Evolutionary conservation across 108 stramenopile species (phyloP).

Genomic region (Nitzschia sp.): DNA sequence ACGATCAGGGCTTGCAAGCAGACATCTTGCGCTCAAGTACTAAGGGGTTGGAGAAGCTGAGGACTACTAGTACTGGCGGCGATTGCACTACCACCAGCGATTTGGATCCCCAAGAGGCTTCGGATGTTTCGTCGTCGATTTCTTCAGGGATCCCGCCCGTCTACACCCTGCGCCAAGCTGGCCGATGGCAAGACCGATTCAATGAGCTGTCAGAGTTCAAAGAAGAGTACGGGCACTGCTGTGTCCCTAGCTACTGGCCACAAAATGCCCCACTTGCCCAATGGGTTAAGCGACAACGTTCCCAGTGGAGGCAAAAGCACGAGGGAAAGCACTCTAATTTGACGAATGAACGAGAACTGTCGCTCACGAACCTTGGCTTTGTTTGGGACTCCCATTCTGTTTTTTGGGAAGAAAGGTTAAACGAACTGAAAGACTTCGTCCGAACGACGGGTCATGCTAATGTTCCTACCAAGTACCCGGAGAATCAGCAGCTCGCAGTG

Average conservation of each 20-base stretch:
- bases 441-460: constrained; percentile 7
- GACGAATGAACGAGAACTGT: constrained; percentile 3
- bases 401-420: constrained; percentile 23
- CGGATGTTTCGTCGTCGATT: no score
- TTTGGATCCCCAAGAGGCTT: no score
- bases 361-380: constrained; percentile 26
- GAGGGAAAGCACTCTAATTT: constrained; percentile 12
- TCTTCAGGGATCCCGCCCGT: neutral
- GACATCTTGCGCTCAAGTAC: no score
- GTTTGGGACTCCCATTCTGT: constrained; percentile 29
- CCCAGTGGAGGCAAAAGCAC: constrained; percentile 5
- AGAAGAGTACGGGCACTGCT: constrained; percentile 44
- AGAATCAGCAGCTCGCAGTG: constrained; percentile 1
- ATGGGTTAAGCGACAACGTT: constrained; percentile 40
- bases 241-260: constrained; percentile 35
- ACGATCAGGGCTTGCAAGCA: no score
- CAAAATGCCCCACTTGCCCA: constrained; percentile 33
- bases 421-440: constrained; percentile 5
- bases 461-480: constrained; percentile 9
- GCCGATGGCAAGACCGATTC: constrained; percentile 43
- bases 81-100: no score
- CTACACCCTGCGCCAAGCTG: constrained; percentile 8
- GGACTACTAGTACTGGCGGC: no score
- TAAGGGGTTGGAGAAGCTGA: no score
- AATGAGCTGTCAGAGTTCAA: constrained; percentile 30